Evolutionary conservation across 75 land plant genomes (phyloP).

Genomic region (Pinus tabuliformis): DNA sequence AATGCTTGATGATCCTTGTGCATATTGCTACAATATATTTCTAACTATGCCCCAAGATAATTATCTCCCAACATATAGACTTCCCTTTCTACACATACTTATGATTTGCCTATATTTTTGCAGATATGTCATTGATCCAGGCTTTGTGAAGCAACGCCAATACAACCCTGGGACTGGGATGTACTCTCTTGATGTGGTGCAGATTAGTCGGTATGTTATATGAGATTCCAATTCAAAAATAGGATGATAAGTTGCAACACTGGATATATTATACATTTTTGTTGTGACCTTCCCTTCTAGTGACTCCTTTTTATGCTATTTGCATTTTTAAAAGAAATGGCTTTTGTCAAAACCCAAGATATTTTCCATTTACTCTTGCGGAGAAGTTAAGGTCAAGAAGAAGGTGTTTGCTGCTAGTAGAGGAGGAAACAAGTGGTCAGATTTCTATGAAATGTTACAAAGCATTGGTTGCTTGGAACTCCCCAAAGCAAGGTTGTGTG

Average conservation of each 20-base stretch:
- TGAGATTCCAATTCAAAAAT: background rate
- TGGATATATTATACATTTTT: background rate
- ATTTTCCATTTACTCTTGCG: background rate
- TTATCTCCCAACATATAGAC: background rate
- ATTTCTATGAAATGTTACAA: background rate
- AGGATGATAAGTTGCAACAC: background rate
- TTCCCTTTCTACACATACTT: background rate
- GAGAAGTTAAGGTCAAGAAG: background rate
- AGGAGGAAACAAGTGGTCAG: background rate
- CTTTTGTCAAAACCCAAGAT: background rate
- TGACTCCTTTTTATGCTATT: background rate
- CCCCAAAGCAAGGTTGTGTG: no score
- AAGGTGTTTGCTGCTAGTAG: background rate
- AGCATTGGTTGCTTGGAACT: no score
- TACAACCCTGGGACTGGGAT: constrained; percentile 93
- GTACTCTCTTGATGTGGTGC: constrained; percentile 94
- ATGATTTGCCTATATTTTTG: constrained; percentile 7
- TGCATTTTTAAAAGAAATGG: background rate
- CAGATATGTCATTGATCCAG: constrained; percentile 98
- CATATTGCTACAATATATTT: no score
- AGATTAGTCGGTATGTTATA: constrained; percentile 76
- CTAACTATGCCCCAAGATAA: no score
- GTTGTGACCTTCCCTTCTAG: background rate
- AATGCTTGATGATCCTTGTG: no score
- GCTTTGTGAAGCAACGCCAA: constrained; percentile 94